Evolutionary conservation across 805 yeast species (phyloP), one percentile per base, ranked within the genome.

Genomic region (Myxozyma udenii): DNA sequence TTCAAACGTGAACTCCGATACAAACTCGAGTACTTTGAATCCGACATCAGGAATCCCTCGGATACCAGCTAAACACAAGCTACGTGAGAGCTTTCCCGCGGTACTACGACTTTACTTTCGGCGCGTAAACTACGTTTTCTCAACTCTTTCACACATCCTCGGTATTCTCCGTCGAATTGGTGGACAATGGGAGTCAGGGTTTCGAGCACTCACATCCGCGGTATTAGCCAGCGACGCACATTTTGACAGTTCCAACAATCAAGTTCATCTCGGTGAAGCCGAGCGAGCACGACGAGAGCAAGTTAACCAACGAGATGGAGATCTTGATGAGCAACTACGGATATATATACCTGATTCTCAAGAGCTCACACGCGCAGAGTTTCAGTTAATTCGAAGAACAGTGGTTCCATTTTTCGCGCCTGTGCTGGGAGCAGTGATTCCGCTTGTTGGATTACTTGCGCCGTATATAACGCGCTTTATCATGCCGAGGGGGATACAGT

Each of bases 351-450:
- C 71, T 60, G 61, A 60, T 66, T 11, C 71, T 65, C 51, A 61
- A 53, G 54, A 57, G 70, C 37, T 66, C 65, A 41, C 71, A 1
- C 57, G 88, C 36, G 61, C 70, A 1, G 75, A 82, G 33, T 79
- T 69, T 56, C 81, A 80, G 62, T 62, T 75, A 6, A 64, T 81
- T 48, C 64, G 74, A 7, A 69, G 89, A 18, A 76, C 83, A 1
- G 71, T 71, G 18, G 45, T 50, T 7, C 52, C 56, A 14, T 28
- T 28, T 28, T 28, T 28, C 9, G 9, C 14, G 14, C 33, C 33
- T 9, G 33, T 28, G 9, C 14, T 28, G 33, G 33, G 9, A 9
- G 14, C 14, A 14, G 9, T 9, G 33, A 9, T 9, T 9, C 33
- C 33, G 9, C 12, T 28, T 28, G 9, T 28, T 9, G 33, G 33